Percentiles rank a stretch among this genome's conserved stretches.
Conservation (phyloP, 148 eudicot species). For the Pouteria glomerata region DNA sequence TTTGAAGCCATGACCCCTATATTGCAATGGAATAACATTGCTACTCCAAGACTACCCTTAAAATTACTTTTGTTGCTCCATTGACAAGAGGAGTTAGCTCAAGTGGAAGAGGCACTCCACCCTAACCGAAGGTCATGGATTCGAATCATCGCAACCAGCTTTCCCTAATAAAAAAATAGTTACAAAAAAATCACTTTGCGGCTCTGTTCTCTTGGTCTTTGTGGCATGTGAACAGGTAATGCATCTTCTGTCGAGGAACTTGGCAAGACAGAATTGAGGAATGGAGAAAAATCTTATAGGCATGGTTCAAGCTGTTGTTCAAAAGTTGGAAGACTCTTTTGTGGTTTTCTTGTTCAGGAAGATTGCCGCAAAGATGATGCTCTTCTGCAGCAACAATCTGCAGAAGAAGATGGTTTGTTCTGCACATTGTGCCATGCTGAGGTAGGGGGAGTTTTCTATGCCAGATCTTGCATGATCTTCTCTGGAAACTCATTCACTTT, state of each 20-base stretch:
- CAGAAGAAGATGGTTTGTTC: conserved; percentile 82
- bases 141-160: too few species aligned
- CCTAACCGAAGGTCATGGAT: too few species aligned
- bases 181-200: not conserved
- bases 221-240: conserved; percentile 33
- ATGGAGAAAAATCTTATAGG: conserved; percentile 34
- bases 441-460: conserved; percentile 31
- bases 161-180: too few species aligned
- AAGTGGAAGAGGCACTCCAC: too few species aligned
- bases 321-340: conserved; percentile 57
- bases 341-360: conserved; percentile 61
- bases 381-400: conserved; percentile 41
- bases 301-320: conserved; percentile 41
- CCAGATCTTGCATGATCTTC: not conserved
- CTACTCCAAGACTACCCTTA: too few species aligned
- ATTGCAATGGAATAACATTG: too few species aligned
- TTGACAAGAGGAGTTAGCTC: too few species aligned
- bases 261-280: conserved; percentile 29
- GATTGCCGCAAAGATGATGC: conserved; percentile 85
- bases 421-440: conserved; percentile 93
- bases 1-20: too few species aligned
- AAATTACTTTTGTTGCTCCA: too few species aligned
- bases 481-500: not conserved
- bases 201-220: not conserved
- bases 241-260: conserved; percentile 55